Evolutionary conservation across 73 alveolate species (phyloP).

Genomic region (Paramecium biaurelia): DNA sequence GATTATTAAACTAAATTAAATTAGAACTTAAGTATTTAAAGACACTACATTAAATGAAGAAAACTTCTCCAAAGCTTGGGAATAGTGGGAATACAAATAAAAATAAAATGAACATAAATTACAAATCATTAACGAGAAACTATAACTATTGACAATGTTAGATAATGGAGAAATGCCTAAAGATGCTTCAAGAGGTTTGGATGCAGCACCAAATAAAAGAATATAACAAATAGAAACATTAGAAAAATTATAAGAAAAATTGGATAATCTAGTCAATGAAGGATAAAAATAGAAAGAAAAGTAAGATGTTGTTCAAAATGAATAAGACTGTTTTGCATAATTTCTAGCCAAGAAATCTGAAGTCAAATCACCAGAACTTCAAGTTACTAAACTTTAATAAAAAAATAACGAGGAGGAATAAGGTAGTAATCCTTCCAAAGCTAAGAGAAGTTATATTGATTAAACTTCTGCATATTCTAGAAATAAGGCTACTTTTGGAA

Average conservation of each 20-base stretch:
- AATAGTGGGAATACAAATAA: neutral
- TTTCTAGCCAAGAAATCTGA: neutral
- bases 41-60: slow-evolving; percentile 36
- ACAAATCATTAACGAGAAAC: neutral
- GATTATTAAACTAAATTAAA: neutral
- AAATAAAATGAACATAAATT: slow-evolving; percentile 1
- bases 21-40: neutral
- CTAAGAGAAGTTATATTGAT: neutral
- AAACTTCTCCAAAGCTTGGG: slow-evolving; percentile 11
- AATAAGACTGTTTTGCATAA: slow-evolving; percentile 19
- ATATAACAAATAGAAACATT: neutral
- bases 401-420: neutral
- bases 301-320: neutral
- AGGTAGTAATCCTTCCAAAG: neutral
- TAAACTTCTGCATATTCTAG: neutral
- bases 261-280: neutral
- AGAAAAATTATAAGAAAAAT: neutral
- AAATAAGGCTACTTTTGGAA: neutral
- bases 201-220: neutral
- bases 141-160: neutral
- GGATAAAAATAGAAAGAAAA: neutral
- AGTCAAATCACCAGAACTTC: neutral
- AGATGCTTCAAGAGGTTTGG: neutral
- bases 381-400: neutral
- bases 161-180: neutral